A percentile compares a stretch with the other conserved stretches of the same genome.
phyloP scores from a whole-genome alignment of 371 early-diverging fungal genomes.

The Circinella minor region DNA sequence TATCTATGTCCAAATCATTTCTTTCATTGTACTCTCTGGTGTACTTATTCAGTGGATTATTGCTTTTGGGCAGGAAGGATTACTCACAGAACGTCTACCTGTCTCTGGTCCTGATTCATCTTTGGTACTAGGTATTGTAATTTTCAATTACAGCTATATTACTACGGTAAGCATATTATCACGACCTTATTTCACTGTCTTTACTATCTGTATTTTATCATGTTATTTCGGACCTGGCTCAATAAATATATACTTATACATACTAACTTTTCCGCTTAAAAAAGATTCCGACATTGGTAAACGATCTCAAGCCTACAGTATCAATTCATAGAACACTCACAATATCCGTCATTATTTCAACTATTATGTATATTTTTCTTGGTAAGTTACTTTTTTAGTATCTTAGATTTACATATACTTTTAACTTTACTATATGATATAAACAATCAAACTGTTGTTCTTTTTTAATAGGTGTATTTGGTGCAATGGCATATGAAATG shows the following conservation, averaged over 20 bases:
- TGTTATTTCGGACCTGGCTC: too few relatives aligned
- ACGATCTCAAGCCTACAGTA: constrained; percentile 54
- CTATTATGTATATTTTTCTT: constrained; percentile 49
- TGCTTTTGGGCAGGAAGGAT: constrained; percentile 56
- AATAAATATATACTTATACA: too few relatives aligned
- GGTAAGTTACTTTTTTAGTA: constrained; percentile 26
- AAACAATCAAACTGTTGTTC: too few relatives aligned
- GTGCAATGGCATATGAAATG: constrained; percentile 63
- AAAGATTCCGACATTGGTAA: constrained; percentile 67
- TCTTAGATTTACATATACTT: not conserved
- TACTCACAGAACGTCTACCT: constrained; percentile 50
- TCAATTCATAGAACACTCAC: constrained; percentile 58
- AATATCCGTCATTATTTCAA: constrained; percentile 53
- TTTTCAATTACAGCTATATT: constrained; percentile 68
- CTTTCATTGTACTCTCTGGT: constrained; percentile 49
- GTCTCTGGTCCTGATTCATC: constrained; percentile 48
- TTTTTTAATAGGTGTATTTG: constrained; percentile 44
- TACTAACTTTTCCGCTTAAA: too few relatives aligned
- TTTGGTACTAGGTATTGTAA: constrained; percentile 60
- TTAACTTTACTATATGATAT: too few relatives aligned
- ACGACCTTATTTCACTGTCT: not conserved
- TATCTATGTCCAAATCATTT: constrained; percentile 58
- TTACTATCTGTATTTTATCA: not conserved
- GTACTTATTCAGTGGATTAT: constrained; percentile 63
- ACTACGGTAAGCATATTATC: constrained; percentile 42